Base-by-base conservation (phyloP, 441 rosid species). In the Euphorbia celastroides region DNA sequence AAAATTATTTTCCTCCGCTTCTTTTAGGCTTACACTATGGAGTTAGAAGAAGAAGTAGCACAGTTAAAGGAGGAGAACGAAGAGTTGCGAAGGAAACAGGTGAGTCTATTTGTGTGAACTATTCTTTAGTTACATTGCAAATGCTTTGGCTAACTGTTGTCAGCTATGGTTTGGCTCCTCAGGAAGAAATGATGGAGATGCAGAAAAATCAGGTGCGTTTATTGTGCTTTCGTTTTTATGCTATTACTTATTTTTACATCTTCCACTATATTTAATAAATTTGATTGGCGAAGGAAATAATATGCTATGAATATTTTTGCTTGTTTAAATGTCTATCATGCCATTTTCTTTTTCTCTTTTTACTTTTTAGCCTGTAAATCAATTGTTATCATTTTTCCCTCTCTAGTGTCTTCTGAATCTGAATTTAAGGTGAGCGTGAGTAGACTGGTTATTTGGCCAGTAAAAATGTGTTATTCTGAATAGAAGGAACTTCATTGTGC, bases 31-130 rank as follows among this genome's bases (percentile, higher is more conserved):
- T 93, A 93, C 64, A 90, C 97, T 0, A 72, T 74, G 85, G 97
- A 89, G 75, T 80, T 93, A 76, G 97, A 93, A 87, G 88, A 88
- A 56, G 96, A 93, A 81, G 81, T 93, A 59, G 86, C 88, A 7
- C 88, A 85, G 77, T 72, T 93, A 57, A 90, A 90, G 57, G 84
- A 84, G 74, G 92, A 82, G 75, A 93, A 93, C 28, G 57, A 84
- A 52, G 86, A 82, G 69, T 71, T 93, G 76, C 81, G 9, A 76
- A 80, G 81, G 77, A 90, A 86, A 77, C 96, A 87, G 85, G 98
- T 90, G 78, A 1, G 34, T 62, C n/a, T 5, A 31, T 30, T 52
- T 66, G 16, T 65, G 56, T 4, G 32, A n/a, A 48, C 31, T 32
- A 31, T 25, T 58, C 46, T 23, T n/a, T 30, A 20, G 13, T n/a